Evolutionary conservation across 306 rosid genomes (phyloP).

Genomic region (Rosa persica): DNA sequence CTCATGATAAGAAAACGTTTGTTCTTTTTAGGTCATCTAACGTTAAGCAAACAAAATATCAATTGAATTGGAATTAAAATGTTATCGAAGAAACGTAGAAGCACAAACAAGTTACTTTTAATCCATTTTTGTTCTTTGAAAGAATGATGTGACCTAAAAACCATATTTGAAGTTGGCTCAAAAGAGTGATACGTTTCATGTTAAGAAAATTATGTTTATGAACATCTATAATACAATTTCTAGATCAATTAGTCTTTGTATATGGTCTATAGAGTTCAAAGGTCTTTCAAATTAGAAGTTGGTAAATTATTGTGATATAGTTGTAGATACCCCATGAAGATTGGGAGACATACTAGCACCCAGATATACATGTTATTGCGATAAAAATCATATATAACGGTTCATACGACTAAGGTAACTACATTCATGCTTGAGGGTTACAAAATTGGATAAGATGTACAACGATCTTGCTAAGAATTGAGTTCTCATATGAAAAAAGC

Average conservation of each 20-base stretch:
- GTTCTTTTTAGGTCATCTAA: neutral
- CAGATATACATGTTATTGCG: neutral
- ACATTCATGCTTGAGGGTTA: neutral
- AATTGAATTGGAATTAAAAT: neutral
- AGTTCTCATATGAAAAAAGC: neutral
- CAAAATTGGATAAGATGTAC: neutral
- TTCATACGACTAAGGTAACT: neutral
- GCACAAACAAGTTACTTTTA: neutral
- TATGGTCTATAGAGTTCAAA: neutral
- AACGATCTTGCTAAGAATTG: neutral
- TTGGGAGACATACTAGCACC: neutral
- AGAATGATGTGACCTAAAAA: neutral
- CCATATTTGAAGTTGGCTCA: slow-evolving; percentile 5
- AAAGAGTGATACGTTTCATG: neutral
- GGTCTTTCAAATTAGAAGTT: neutral
- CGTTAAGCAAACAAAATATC: neutral
- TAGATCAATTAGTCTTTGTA: neutral
- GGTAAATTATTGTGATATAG: neutral
- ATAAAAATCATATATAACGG: neutral
- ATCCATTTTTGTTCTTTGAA: neutral
- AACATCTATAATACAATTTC: neutral
- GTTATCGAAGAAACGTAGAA: neutral
- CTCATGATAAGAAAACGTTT: neutral
- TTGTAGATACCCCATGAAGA: neutral
- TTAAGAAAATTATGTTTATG: neutral